These are phyloP conservation scores for Xerocomus potaroensis DNA, from an alignment of 768 basidiomycete species.

Conservation along the genomic window DNA sequence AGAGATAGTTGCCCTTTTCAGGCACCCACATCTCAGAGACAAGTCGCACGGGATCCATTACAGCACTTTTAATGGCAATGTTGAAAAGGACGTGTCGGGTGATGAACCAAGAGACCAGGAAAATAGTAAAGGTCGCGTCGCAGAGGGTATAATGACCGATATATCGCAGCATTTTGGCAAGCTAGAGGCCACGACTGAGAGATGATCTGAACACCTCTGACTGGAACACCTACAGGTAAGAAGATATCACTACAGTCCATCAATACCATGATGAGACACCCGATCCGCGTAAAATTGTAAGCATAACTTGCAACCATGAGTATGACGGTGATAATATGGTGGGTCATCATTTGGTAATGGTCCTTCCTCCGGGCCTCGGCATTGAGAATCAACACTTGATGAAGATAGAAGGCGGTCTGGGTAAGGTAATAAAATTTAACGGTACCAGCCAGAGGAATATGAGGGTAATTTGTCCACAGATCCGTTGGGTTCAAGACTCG, in stretches of 20 bases:
- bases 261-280: constrained; percentile 82
- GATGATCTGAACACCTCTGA: not conserved
- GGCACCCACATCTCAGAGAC: constrained; percentile 58
- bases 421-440: constrained; percentile 88
- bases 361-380: constrained; percentile 91
- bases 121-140: constrained; percentile 73
- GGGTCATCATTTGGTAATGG: constrained; percentile 93
- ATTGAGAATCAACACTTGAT: constrained; percentile 89
- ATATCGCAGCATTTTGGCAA: constrained; percentile 94
- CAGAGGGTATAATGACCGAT: constrained; percentile 60
- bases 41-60: constrained; percentile 45
- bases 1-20: constrained; percentile 52
- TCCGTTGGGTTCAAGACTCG: constrained; percentile 56
- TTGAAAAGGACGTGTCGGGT: constrained; percentile 85
- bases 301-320: constrained; percentile 78
- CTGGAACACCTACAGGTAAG: constrained; percentile 63
- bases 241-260: constrained; percentile 96
- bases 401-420: constrained; percentile 85
- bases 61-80: constrained; percentile 60
- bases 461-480: constrained; percentile 81
- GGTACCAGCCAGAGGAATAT: constrained; percentile 70
- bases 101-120: constrained; percentile 86
- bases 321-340: constrained; percentile 85
- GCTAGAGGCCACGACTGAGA: constrained; percentile 37
- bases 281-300: constrained; percentile 82